Base-by-base conservation (phyloP, 2,329 filamentous ascomycete species). In the Ramularia collo-cygni region DNA sequence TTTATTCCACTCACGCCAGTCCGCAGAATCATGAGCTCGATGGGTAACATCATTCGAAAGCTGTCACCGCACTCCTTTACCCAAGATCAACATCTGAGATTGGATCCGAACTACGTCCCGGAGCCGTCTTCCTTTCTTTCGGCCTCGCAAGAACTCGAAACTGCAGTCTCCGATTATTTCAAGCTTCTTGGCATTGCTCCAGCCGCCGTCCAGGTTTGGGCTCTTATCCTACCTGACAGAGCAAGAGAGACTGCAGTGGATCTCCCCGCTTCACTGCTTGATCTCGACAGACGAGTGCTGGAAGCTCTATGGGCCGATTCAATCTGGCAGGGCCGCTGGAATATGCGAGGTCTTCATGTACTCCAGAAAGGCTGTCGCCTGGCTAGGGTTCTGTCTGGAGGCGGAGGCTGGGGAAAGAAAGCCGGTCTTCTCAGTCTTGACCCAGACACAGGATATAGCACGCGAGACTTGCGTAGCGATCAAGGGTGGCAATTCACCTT, bases 401-500 rank as follows among this genome's bases (percentile, higher is more conserved):
- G 86, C 32, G 86, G 86, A 29, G 86, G 86, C 14, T 93, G 86
- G 86, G 86, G 86, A 12, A 69, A 75, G 40, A 92, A 90, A 59
- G 79, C 83, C 53, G 86, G 86, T 1, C 66, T 93, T 0, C 66
- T 93, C 3, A 86, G 85, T 4, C 70, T 93, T 3, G 85, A 92
- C 55, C 84, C 86, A 3, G 74, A 85, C 48, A 72, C 68, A 12
- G 68, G 60, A 14, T 75, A 76, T 51, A 65, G 64, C n/a, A 52
- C 66, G 13, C 57, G 68, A 6, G 69, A 72, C 28, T 65, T 77
- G 24, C 70, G 75, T 14, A 66, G 70, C 37, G 67, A 81, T 49
- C 64, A 73, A 26, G 77, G 79, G 45, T 70, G 77, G 48, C 63
- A 66, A 69, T 77, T 59, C 45, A 43, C 58, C 16, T 56, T 60